These are phyloP conservation scores for Rhodotorula babjevae DNA, from an alignment of 768 basidiomycete species.

Conservation along the genomic window DNA sequence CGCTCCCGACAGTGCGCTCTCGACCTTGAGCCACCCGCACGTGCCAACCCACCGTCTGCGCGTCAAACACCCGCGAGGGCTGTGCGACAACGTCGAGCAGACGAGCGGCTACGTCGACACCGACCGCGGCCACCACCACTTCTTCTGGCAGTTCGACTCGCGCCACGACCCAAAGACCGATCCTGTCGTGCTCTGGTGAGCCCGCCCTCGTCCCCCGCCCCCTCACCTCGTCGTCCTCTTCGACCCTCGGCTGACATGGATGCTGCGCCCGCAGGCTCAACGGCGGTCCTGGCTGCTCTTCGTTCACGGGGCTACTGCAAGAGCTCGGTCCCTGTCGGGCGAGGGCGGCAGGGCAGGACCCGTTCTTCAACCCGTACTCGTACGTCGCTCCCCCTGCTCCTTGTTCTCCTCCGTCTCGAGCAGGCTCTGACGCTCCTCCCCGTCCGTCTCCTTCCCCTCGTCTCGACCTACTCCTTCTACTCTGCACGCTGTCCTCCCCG, in stretches of 20 bases:
- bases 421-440: too few relatives aligned
- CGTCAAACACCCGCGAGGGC: neutral
- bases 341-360: slow-evolving; percentile 20
- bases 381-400: slow-evolving; percentile 5
- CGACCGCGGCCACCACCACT: slow-evolving; percentile 20
- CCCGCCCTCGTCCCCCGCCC: neutral
- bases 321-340: slow-evolving; percentile 37
- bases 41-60: slow-evolving; percentile 15
- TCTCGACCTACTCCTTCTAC: too few relatives aligned
- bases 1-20: too few relatives aligned
- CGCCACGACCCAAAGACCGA: slow-evolving; percentile 33
- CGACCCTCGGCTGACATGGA: too few relatives aligned
- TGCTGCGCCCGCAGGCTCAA: slow-evolving; percentile 4
- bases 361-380: slow-evolving; percentile 33
- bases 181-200: slow-evolving; percentile 36
- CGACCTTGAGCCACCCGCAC: neutral
- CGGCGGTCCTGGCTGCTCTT: slow-evolving; percentile 36
- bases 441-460: too few relatives aligned
- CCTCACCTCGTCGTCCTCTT: neutral
- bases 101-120: slow-evolving; percentile 41
- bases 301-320: slow-evolving; percentile 36
- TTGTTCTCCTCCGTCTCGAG: neutral
- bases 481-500: too few relatives aligned
- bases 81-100: slow-evolving; percentile 38
- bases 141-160: slow-evolving; percentile 31